phyloP scores from a whole-genome alignment of 1,284 basidiomycete species.

The Trametes pubescens region DNA sequence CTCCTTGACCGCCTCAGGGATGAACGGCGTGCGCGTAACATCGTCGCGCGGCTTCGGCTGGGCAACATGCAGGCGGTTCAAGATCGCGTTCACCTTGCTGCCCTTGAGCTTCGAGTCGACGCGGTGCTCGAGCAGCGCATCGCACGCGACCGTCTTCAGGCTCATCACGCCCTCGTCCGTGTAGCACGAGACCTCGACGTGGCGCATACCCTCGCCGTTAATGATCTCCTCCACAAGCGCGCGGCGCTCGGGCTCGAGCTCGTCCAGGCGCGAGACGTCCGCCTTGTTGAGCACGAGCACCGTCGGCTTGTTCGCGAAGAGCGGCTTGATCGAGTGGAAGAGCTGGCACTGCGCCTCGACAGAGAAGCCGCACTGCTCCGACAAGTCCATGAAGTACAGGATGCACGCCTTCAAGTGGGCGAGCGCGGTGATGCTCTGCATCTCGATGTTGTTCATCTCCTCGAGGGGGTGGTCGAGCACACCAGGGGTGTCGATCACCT shows the following conservation, averaged over 20 bases:
- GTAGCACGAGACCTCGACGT: constrained; percentile 89
- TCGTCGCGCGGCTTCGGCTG: constrained; percentile 90
- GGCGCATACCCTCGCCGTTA: constrained; percentile 71
- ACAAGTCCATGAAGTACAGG: constrained; percentile 97
- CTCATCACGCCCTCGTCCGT: constrained; percentile 97
- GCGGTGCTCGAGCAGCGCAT: constrained; percentile 90
- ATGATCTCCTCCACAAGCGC: constrained; percentile 89
- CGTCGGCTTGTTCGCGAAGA: constrained; percentile 92
- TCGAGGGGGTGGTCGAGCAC: constrained; percentile 94
- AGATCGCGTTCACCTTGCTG: constrained; percentile 89
- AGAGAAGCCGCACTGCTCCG: constrained; percentile 95
- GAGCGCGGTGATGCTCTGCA: constrained; percentile 97
- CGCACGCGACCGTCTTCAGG: constrained; percentile 92
- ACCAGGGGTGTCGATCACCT: constrained; percentile 96
- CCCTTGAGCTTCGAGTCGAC: constrained; percentile 94
- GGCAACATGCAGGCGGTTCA: constrained; percentile 95
- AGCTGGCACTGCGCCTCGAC: constrained; percentile 96
- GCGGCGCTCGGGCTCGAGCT: constrained; percentile 78
- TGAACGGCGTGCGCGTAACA: constrained; percentile 83
- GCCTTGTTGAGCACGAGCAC: constrained; percentile 96
- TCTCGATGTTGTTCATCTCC: constrained; percentile 99
- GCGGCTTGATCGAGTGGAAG: constrained; percentile 97
- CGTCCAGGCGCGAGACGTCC: constrained; percentile 87
- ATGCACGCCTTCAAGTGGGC: constrained; percentile 93
- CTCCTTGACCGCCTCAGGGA: constrained; percentile 82